A percentile compares a stretch with the other conserved stretches of the same genome.
Conservation (phyloP, 2,329 filamentous ascomycete genomes). For the Tympanopsis confertula region DNA sequence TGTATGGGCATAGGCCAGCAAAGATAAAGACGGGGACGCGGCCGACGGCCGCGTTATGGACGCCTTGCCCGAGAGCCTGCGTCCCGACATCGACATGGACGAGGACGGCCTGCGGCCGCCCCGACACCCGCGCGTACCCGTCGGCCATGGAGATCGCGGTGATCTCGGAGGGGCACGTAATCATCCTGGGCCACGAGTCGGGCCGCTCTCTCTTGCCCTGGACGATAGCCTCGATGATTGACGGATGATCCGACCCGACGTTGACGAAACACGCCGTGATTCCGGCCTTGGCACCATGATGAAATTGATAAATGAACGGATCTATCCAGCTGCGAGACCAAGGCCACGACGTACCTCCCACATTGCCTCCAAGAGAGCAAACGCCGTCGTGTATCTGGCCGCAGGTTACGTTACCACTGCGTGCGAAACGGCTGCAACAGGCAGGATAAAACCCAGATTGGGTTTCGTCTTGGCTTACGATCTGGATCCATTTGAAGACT, state of each 20-base stretch:
- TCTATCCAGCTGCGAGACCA: neutral
- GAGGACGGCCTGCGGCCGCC: conserved; percentile 65
- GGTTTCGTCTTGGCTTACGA: too few species aligned
- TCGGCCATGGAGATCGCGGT: conserved; percentile 77
- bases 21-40: conserved; percentile 68
- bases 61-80: conserved; percentile 64
- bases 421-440: too few species aligned
- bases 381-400: too few species aligned
- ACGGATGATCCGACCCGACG: neutral
- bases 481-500: too few species aligned
- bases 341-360: conserved; percentile 7
- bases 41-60: conserved; percentile 69
- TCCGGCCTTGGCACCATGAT: conserved; percentile 15
- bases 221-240: conserved; percentile 54
- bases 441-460: too few species aligned
- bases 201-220: conserved; percentile 45
- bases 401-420: too few species aligned
- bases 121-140: conserved; percentile 63
- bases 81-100: conserved; percentile 76
- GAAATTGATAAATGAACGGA: too few species aligned
- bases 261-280: neutral
- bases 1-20: conserved; percentile 66
- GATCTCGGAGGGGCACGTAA: conserved; percentile 79
- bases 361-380: conserved; percentile 48
- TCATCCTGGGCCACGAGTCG: conserved; percentile 57